Percentiles rank a stretch among this genome's conserved stretches.
These are phyloP conservation scores for Phytophthora agathidicida DNA, from an alignment of 352 stramenopile genomes.

Conservation along the genomic window DNA sequence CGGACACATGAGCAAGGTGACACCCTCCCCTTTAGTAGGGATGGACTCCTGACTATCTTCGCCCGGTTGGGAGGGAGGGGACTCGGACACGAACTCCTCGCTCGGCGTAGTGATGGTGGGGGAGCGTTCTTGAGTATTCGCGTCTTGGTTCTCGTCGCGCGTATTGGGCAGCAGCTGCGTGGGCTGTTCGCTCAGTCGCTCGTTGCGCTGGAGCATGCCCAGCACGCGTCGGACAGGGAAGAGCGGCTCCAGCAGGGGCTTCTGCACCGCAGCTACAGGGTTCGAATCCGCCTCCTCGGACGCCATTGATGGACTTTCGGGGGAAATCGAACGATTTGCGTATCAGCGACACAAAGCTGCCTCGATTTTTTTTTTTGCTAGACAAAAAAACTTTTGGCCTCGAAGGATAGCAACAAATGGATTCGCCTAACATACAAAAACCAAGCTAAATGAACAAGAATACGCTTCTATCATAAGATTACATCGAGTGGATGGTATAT, in stretches of 20 bases:
- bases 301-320: conserved; percentile 13
- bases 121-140: conserved; percentile 1
- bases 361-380: conserved; percentile 20
- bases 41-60: background rate
- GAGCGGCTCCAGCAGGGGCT: conserved; percentile 5
- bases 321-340: conserved; percentile 15
- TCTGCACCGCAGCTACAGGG: background rate
- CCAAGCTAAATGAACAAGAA: conserved; percentile 2
- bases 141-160: conserved; percentile 12
- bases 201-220: conserved; percentile 16
- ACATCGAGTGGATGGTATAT: conserved; percentile 3
- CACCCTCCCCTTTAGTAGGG: background rate
- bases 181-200: conserved; percentile 10
- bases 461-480: conserved; percentile 15
- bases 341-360: conserved; percentile 4
- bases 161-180: background rate
- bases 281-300: conserved; percentile 16
- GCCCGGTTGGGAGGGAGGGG: conserved; percentile 19
- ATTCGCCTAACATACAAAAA: background rate
- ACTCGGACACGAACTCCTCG: conserved; percentile 18
- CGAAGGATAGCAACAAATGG: conserved; percentile 14
- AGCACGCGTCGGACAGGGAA: conserved; percentile 16
- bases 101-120: background rate
- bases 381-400: background rate
- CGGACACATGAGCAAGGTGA: background rate